A percentile compares a stretch with the other conserved stretches of the same genome.
These are phyloP conservation scores for Tothia fuscella DNA, from an alignment of 2,329 filamentous ascomycete species.

Conservation along the genomic window DNA sequence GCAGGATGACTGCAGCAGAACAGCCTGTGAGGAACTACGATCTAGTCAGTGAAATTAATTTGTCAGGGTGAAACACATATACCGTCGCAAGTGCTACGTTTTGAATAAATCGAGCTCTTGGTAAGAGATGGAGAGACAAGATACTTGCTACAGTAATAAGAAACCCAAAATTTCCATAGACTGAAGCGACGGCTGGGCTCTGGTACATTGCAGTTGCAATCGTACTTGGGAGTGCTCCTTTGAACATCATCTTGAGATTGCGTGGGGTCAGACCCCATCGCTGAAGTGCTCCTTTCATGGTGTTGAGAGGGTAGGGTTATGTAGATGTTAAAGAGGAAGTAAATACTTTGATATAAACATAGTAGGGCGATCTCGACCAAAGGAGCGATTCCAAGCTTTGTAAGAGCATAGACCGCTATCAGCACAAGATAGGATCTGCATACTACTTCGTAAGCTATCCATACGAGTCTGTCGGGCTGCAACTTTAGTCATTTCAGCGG, in stretches of 20 bases:
- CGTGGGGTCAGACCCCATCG: background rate
- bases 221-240: background rate
- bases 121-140: background rate
- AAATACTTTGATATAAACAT: too few relatives aligned
- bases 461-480: too few relatives aligned
- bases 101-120: background rate
- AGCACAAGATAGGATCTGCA: too few relatives aligned
- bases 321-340: too few relatives aligned
- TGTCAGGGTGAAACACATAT: background rate
- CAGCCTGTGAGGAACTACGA: background rate
- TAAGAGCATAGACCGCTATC: too few relatives aligned
- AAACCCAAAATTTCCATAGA: conserved; percentile 3
- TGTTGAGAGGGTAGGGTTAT: too few relatives aligned
- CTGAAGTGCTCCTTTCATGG: background rate
- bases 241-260: background rate
- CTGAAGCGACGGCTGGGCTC: background rate
- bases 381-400: too few relatives aligned
- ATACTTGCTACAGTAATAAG: background rate
- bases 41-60: background rate
- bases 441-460: too few relatives aligned
- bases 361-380: too few relatives aligned
- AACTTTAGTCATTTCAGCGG: too few relatives aligned
- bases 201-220: background rate
- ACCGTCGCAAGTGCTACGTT: background rate
- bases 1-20: background rate